Base-by-base conservation (phyloP, 108 stramenopile genomes). In the Bacterosira constricta region DNA sequence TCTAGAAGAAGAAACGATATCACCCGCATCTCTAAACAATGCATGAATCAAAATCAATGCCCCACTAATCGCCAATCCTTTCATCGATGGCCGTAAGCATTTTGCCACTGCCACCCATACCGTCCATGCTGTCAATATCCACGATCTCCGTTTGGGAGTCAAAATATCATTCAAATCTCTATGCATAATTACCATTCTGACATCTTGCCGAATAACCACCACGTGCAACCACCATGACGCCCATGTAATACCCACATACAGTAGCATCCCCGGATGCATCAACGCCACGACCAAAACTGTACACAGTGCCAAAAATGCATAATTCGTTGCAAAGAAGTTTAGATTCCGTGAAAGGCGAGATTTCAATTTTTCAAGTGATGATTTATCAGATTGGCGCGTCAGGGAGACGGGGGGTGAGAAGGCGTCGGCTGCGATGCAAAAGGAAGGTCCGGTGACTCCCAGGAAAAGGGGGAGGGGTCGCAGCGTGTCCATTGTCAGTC, bases 311-410 rank as follows among this genome's bases (percentile, higher is more conserved):
- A 90, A 45, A 17, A 95, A 63, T 12, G 86, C 87, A 69, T 95
- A 95, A 57, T 95, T 95, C 37, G 94, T 89, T 6, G 92, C 66
- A 60, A 95, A 95, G 63, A 82, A 92, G 31, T 85, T 80, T 44
- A 92, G 65, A 63, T 95, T 95, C 11, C 92, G 74, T 7, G 71
- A 73, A 17, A 95, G 13, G 8, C 94, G 85, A 29, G 86, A 84
- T 15, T 68, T 56, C 30, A 92, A 56, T 38, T 90, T 91, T 82
- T 91, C 90, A 15, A 61, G 37, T 0, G 85, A 61, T 4, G 75
- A 73, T 70, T 89, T 91, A 72, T 89, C 83, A 38, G 82, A 36
- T 60, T 85, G 73, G 29, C 56, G 73, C 2, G 53, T 41, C 32
- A 66, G 51, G 45, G 66, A 66, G 34, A 83, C 64, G 18, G 91